Conservation (phyloP, 2,329 filamentous ascomycete genomes). For the Chaetoscypha palmicola region DNA sequence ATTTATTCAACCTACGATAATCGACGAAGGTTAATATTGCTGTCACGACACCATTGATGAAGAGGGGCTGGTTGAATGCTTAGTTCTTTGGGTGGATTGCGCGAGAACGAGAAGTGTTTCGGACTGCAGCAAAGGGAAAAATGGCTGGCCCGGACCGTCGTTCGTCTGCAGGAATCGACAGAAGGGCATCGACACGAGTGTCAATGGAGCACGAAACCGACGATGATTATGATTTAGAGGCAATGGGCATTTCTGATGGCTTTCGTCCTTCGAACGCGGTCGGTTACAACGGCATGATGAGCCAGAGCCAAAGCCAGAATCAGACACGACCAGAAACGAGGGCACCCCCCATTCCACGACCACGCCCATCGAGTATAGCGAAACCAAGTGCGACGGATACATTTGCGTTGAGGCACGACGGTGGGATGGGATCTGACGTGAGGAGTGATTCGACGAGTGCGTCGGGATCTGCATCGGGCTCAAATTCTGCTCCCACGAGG, state of each 20-base stretch:
- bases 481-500: conserved; percentile 17
- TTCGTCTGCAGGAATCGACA: conserved; percentile 34
- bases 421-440: conserved; percentile 32
- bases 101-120: conserved; percentile 10
- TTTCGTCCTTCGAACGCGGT: conserved; percentile 35
- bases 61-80: conserved; percentile 9
- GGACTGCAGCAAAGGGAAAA: conserved; percentile 16
- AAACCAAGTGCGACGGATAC: conserved; percentile 44
- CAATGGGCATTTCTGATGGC: conserved; percentile 46
- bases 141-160: conserved; percentile 39
- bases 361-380: conserved; percentile 47
- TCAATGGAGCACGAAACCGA: conserved; percentile 40
- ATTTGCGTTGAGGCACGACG: conserved; percentile 47
- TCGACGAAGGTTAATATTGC: not conserved
- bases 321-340: conserved; percentile 12
- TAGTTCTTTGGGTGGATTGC: conserved; percentile 13
- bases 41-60: conserved; percentile 12
- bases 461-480: conserved; percentile 5
- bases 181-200: conserved; percentile 37
- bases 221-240: conserved; percentile 43
- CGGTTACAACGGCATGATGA: conserved; percentile 17
- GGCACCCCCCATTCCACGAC: conserved; percentile 26
- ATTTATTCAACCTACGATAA: not conserved
- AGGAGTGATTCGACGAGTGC: conserved; percentile 16
- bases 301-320: not conserved